Percentiles rank a stretch among this genome's conserved stretches.
Conservation (phyloP, 208 protist genomes). For the Leishmania major region DNA sequence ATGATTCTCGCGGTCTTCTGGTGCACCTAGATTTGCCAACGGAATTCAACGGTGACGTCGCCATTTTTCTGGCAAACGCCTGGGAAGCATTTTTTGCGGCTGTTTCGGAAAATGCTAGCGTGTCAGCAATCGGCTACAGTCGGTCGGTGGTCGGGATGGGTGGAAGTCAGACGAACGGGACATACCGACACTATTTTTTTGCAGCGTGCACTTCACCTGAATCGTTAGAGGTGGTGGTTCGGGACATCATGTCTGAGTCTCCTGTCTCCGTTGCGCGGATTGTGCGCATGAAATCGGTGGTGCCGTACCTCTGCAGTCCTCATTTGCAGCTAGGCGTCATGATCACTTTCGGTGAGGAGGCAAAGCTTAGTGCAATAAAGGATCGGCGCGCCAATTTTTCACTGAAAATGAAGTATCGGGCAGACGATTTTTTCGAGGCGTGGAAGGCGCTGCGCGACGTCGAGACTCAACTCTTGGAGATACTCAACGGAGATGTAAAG, state of each 20-base stretch:
- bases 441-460: conserved; percentile 36
- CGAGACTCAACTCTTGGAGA: conserved; percentile 35
- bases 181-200: conserved; percentile 80
- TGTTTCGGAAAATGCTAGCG: conserved; percentile 40
- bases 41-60: conserved; percentile 44
- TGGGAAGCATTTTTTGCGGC: conserved; percentile 66
- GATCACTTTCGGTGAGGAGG: conserved; percentile 71
- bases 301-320: conserved; percentile 67
- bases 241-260: conserved; percentile 17
- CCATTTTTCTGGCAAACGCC: conserved; percentile 41
- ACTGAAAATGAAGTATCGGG: conserved; percentile 40
- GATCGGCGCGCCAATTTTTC: conserved; percentile 37
- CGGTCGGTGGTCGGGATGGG: conserved; percentile 43
- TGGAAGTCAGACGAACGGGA: conserved; percentile 24
- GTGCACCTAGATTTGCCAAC: conserved; percentile 59
- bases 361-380: conserved; percentile 43
- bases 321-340: conserved; percentile 51
- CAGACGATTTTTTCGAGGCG: conserved; percentile 45
- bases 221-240: conserved; percentile 9
- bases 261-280: conserved; percentile 32
- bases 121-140: conserved; percentile 62
- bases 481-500: conserved; percentile 43
- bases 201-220: conserved; percentile 38
- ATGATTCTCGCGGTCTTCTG: conserved; percentile 61
- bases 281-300: conserved; percentile 47